A percentile compares a stretch with the other conserved stretches of the same genome.
These are phyloP conservation scores for Apium graveolens DNA, from an alignment of 129 eudicot species.

Conservation along the genomic window DNA sequence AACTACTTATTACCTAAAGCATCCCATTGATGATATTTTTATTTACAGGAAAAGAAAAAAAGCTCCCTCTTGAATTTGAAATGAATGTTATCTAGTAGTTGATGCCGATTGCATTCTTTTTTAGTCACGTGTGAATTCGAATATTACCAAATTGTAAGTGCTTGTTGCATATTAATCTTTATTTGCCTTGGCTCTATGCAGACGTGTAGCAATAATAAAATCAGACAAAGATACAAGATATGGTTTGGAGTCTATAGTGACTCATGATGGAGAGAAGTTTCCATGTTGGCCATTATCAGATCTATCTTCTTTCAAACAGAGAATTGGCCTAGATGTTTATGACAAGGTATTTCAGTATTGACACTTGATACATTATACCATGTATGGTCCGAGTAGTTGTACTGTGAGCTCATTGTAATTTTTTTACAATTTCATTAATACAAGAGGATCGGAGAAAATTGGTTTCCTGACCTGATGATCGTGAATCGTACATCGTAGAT, in stretches of 20 bases:
- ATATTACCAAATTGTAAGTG: neutral
- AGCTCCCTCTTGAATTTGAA: too few relatives aligned
- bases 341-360: constrained; percentile 44
- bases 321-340: constrained; percentile 74
- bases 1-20: too few relatives aligned
- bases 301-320: constrained; percentile 65
- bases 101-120: neutral
- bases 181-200: constrained; percentile 18
- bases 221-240: constrained; percentile 90
- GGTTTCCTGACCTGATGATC: neutral
- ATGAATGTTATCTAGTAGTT: too few relatives aligned
- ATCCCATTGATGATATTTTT: too few relatives aligned
- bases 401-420: neutral
- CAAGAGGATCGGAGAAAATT: neutral
- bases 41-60: too few relatives aligned
- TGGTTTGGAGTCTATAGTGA: constrained; percentile 71
- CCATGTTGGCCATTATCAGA: constrained; percentile 83
- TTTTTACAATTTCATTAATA: neutral
- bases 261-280: constrained; percentile 88
- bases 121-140: neutral
- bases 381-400: neutral
- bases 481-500: neutral
- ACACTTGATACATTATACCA: neutral
- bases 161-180: neutral
- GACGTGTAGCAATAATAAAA: constrained; percentile 76